These are phyloP conservation scores for Cladosporium austrohemisphaericum DNA, from an alignment of 2,329 filamentous ascomycete species.

Conservation along the genomic window DNA sequence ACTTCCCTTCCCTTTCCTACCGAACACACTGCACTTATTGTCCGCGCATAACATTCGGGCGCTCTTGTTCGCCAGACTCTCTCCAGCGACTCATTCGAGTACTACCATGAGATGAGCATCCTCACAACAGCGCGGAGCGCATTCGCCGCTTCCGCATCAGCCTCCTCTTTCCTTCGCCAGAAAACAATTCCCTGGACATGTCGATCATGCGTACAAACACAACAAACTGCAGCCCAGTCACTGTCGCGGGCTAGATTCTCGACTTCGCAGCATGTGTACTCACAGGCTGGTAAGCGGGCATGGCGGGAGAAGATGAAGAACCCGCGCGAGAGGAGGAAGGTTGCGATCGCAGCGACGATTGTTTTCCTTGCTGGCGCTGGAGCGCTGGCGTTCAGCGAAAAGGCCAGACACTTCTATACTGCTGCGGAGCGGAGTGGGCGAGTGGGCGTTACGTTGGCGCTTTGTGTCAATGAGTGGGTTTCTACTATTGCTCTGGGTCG, in stretches of 20 bases:
- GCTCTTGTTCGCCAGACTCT: background rate
- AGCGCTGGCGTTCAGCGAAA: slow-evolving; percentile 53
- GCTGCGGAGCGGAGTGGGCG: slow-evolving; percentile 73
- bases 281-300: slow-evolving; percentile 27
- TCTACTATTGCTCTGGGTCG: background rate
- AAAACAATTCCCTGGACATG: slow-evolving; percentile 4
- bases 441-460: slow-evolving; percentile 67
- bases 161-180: slow-evolving; percentile 3
- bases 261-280: slow-evolving; percentile 15
- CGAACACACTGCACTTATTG: background rate
- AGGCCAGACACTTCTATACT: slow-evolving; percentile 72
- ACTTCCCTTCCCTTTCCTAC: background rate
- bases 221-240: slow-evolving; percentile 14
- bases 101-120: slow-evolving; percentile 15
- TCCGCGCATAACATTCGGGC: background rate
- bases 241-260: slow-evolving; percentile 16
- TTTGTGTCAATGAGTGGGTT: slow-evolving; percentile 82
- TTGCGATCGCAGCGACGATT: slow-evolving; percentile 29
- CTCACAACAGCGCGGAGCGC: slow-evolving; percentile 12
- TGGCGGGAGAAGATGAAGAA: slow-evolving; percentile 28
- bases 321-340: slow-evolving; percentile 24
- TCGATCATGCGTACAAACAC: slow-evolving; percentile 11
- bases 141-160: slow-evolving; percentile 9
- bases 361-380: slow-evolving; percentile 35
- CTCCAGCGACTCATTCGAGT: background rate